Base-by-base conservation (phyloP, 495 filamentous ascomycete species). In the Daldinia decipiens region DNA sequence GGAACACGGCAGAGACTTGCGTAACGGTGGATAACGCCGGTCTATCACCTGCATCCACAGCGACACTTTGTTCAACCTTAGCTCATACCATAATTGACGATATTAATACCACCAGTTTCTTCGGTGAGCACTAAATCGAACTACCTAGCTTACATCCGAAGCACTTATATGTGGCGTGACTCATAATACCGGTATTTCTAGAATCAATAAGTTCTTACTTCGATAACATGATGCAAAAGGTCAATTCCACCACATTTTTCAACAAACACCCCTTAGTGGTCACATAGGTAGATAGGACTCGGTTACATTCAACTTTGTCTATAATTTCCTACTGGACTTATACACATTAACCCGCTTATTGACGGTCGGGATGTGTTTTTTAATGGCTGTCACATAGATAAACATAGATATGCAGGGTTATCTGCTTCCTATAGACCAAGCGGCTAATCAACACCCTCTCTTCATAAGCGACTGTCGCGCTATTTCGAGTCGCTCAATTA, bases 401-500 rank as follows among this genome's bases (percentile, higher is more conserved):
- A 13, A 31, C 59, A 58, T 57, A 19, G 19, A 58, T 36, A 29
- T 40, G 17, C 29, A 51, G 6, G 62, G 15, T 15, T 59, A 52
- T 3, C 31, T 59, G 40, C 8, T 27, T 39, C 52, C 26, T 47
- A 47, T 47, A 11, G 5, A 43, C 26, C 67, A 50, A 43, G 52
- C 29, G 34, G 26, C 54, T 21, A 47, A 31, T 19, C 15, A 26
- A 45, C 54, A 21, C 38, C 36, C 32, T 27, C 51, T 47, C 27
- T 40, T 58, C 47, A 51, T n/a, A 11, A 12, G 31, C 27, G n/a
- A 9, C 32, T 11, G 50, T 17, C 19, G 8, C 32, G 15, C 27
- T 13, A 53, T 24, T 36, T 50, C 50, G 15, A 29, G 9, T 60
- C 19, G 36, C 50, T 67, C 36, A 29, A 56, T 70, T 71, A 82